These are phyloP conservation scores for Mycena vitilis DNA, from an alignment of 768 basidiomycete genomes.

Conservation along the genomic window DNA sequence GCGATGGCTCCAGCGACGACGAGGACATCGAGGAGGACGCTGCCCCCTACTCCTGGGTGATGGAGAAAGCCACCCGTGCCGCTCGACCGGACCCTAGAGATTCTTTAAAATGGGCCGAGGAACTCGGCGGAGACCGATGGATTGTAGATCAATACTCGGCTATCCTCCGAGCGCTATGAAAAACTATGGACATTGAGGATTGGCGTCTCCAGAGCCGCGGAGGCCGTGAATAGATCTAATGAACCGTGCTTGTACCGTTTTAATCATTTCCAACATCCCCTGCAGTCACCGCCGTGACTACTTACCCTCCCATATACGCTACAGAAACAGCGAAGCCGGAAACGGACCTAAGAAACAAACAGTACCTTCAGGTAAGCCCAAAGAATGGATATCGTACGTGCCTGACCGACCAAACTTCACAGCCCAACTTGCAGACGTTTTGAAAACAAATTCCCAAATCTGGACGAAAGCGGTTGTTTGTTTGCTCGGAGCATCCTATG, in stretches of 20 bases:
- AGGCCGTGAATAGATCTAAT: not conserved
- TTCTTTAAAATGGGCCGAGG: conserved; percentile 20
- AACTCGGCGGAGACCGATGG: conserved; percentile 25
- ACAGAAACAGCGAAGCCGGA: too few relatives aligned
- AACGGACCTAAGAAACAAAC: too few relatives aligned
- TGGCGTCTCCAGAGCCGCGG: not conserved
- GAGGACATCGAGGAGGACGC: conserved; percentile 11
- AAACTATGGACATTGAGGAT: not conserved
- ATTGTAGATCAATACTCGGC: conserved; percentile 27
- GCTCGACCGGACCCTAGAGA: not conserved
- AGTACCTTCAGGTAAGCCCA: too few relatives aligned
- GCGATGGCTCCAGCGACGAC: conserved; percentile 7
- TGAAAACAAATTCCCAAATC: conserved; percentile 13
- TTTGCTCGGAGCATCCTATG: not conserved
- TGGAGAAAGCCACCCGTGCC: conserved; percentile 15
- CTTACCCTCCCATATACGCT: too few relatives aligned
- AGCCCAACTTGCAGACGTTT: not conserved
- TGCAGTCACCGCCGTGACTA: too few relatives aligned
- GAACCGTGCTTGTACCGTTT: not conserved
- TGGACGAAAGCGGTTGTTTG: conserved; percentile 12
- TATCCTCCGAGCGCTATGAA: conserved; percentile 20
- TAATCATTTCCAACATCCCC: not conserved
- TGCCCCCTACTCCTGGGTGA: conserved; percentile 18
- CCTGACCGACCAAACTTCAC: not conserved
- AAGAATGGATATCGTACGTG: not conserved